Conservation (phyloP, 768 basidiomycete species). For the Wakefieldia striispora region DNA sequence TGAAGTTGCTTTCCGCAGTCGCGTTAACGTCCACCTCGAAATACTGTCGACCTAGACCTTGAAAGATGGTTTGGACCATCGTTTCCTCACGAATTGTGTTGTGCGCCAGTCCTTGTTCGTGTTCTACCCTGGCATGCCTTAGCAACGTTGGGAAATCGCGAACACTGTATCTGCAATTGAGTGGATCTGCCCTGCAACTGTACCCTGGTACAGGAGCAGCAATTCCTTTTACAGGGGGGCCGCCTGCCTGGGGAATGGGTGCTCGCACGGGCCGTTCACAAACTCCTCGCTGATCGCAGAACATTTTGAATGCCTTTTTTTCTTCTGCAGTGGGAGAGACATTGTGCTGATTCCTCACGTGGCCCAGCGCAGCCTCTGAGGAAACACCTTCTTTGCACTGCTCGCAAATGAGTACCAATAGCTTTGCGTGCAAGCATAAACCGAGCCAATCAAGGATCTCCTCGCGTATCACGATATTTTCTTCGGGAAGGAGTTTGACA, state of each 20-base stretch:
- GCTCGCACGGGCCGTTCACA: not conserved
- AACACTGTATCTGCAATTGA: slow-evolving; percentile 4
- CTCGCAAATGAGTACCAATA: slow-evolving; percentile 1
- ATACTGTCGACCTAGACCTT: not conserved
- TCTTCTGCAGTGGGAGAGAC: not conserved
- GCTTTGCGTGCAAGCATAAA: not conserved
- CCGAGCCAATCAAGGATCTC: not conserved
- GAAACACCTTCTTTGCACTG: not conserved
- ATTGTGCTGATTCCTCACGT: not conserved
- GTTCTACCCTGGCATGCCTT: not conserved
- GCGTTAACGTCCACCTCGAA: not conserved
- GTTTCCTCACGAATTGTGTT: not conserved
- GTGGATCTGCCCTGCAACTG: slow-evolving; percentile 1
- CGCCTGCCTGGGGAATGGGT: not conserved
- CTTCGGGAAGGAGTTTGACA: not conserved
- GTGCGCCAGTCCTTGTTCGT: not conserved
- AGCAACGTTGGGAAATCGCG: not conserved
- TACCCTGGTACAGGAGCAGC: not conserved
- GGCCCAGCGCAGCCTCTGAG: slow-evolving; percentile 1
- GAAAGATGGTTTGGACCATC: not conserved
- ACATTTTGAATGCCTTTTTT: not conserved
- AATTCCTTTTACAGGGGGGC: slow-evolving; percentile 1
- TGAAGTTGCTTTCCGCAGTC: too few relatives aligned
- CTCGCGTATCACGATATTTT: not conserved
- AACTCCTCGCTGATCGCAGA: too few relatives aligned